phyloP scores from a whole-genome alignment of 148 eudicot species.

The Polygonum aviculare region DNA sequence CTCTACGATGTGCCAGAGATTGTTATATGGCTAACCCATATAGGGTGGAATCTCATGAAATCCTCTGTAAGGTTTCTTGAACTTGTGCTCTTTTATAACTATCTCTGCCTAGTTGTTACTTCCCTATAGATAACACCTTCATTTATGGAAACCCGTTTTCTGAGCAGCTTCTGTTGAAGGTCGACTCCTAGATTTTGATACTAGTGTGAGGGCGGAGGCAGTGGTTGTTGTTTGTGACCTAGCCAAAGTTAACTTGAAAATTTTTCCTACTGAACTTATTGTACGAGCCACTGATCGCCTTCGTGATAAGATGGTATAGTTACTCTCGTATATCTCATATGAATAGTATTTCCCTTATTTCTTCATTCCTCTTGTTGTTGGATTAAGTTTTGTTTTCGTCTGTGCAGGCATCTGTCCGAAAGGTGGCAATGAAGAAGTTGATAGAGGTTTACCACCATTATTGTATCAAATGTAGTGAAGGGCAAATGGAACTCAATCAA shows the following conservation, averaged over 20 bases:
- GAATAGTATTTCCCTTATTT: background rate
- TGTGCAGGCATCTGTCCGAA: constrained; percentile 65
- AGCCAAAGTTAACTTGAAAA: constrained; percentile 42
- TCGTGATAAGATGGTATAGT: constrained; percentile 78
- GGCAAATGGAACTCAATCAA: constrained; percentile 31
- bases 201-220: constrained; percentile 70
- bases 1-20: constrained; percentile 49
- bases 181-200: constrained; percentile 81
- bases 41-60: constrained; percentile 42
- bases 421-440: constrained; percentile 66
- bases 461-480: constrained; percentile 58
- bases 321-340: constrained; percentile 1
- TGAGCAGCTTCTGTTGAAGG: constrained; percentile 61
- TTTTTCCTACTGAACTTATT: constrained; percentile 39
- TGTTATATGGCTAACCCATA: constrained; percentile 49
- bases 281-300: constrained; percentile 59
- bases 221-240: constrained; percentile 69
- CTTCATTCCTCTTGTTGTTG: constrained; percentile 10
- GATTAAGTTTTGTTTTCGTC: constrained; percentile 9
- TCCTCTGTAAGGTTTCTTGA: constrained; percentile 47
- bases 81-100: background rate
- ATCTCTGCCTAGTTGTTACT: background rate
- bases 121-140: background rate
- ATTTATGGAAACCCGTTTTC: background rate
- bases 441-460: constrained; percentile 74